Conservation (phyloP, 2,329 filamentous ascomycete genomes). For the Volutella citrinella region DNA sequence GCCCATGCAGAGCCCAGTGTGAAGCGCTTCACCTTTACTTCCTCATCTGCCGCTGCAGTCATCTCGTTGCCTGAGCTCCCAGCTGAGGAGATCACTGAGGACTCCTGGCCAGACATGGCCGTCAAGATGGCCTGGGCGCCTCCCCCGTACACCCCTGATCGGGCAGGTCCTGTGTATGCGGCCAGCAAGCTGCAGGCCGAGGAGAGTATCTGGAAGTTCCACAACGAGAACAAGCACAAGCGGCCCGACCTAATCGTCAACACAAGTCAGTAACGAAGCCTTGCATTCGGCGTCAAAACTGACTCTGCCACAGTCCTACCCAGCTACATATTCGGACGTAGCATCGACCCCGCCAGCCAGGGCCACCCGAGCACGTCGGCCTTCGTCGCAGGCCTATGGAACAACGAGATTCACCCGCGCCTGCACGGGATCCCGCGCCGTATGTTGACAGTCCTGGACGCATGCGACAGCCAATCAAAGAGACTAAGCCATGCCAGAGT, state of each 20-base stretch:
- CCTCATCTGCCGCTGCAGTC: conserved; percentile 1
- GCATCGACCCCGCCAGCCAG: conserved; percentile 15
- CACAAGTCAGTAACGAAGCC: conserved; percentile 9
- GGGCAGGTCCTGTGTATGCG: conserved; percentile 26
- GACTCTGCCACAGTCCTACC: conserved; percentile 18
- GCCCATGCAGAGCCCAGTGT: conserved; percentile 30
- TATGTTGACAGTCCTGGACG: conserved; percentile 2
- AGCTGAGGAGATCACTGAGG: neutral
- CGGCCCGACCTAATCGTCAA: conserved; percentile 23
- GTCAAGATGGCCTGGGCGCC: conserved; percentile 31
- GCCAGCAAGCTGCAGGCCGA: conserved; percentile 36
- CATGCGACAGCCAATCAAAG: neutral
- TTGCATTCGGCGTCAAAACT: neutral
- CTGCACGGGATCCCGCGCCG: neutral
- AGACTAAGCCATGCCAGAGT: neutral
- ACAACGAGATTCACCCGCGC: conserved; percentile 10
- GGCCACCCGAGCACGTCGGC: conserved; percentile 17
- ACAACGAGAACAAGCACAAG: conserved; percentile 6
- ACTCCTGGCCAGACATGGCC: conserved; percentile 32
- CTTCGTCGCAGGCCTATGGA: conserved; percentile 15
- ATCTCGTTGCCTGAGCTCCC: neutral
- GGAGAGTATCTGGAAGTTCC: conserved; percentile 33
- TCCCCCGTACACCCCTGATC: conserved; percentile 28
- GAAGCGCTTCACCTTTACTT: conserved; percentile 31
- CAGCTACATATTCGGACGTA: conserved; percentile 18